Evolutionary conservation across 352 stramenopile species (phyloP).

Genomic region (Sclerospora graminicola): DNA sequence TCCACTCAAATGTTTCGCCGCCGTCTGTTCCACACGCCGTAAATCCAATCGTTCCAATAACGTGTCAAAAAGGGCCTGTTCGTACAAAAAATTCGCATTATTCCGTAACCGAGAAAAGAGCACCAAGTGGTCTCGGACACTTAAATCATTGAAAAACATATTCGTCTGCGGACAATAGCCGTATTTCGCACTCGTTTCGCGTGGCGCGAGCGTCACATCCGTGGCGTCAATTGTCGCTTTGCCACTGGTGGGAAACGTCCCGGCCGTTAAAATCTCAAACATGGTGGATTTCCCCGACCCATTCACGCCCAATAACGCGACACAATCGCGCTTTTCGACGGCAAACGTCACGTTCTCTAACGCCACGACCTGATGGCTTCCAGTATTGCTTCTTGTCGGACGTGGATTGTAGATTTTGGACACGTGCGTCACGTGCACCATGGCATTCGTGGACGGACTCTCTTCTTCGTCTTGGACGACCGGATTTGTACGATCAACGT

Average conservation of each 20-base stretch:
- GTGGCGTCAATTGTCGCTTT: slow-evolving; percentile 41
- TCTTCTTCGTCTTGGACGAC: slow-evolving; percentile 20
- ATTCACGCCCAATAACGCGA: slow-evolving; percentile 91
- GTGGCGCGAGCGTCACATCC: slow-evolving; percentile 48
- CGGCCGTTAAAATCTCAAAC: slow-evolving; percentile 92
- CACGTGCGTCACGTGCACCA: slow-evolving; percentile 39
- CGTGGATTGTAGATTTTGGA: slow-evolving; percentile 67
- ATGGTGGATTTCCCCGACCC: slow-evolving; percentile 96
- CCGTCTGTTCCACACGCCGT: slow-evolving; percentile 45
- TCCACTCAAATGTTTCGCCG: slow-evolving; percentile 55
- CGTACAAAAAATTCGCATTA: slow-evolving; percentile 11
- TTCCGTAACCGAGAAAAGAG: slow-evolving; percentile 59
- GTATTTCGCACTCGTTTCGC: slow-evolving; percentile 39
- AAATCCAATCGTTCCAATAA: slow-evolving; percentile 51
- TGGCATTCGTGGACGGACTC: slow-evolving; percentile 15
- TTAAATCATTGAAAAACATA: slow-evolving; percentile 64
- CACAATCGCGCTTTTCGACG: slow-evolving; percentile 82
- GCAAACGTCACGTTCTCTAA: slow-evolving; percentile 70
- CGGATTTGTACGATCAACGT: too few species aligned
- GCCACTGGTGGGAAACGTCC: slow-evolving; percentile 65
- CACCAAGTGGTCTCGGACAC: slow-evolving; percentile 60
- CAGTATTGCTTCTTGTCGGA: too few species aligned
- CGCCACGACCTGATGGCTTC: slow-evolving; percentile 50
- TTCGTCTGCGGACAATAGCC: slow-evolving; percentile 81
- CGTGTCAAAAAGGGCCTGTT: slow-evolving; percentile 25